Conservation (phyloP, 768 basidiomycete genomes). For the Auricularia cornea region DNA sequence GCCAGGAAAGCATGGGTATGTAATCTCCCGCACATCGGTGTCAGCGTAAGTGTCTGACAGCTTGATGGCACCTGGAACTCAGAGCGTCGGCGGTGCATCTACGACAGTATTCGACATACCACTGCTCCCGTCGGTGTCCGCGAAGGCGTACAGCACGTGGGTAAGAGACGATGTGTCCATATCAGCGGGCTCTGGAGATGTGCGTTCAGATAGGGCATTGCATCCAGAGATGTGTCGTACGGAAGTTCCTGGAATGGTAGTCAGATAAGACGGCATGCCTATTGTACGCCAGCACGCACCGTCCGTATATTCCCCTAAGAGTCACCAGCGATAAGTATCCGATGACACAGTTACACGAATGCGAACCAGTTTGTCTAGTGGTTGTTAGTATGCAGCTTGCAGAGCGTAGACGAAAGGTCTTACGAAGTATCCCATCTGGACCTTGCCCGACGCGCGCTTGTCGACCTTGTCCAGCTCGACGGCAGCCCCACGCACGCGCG, state of each 20-base stretch:
- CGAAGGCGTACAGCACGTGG: slow-evolving; percentile 66
- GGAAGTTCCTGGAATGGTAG: slow-evolving; percentile 39
- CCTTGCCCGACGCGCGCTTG: background rate
- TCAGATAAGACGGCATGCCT: background rate
- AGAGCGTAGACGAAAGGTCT: background rate
- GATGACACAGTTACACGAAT: background rate
- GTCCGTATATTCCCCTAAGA: slow-evolving; percentile 45
- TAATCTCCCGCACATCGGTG: background rate
- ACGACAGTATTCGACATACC: slow-evolving; percentile 24
- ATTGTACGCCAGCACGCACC: background rate
- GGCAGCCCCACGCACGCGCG: background rate
- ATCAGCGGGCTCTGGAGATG: slow-evolving; percentile 51
- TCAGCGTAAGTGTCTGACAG: background rate
- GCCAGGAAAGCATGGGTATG: slow-evolving; percentile 3
- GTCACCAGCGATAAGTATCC: background rate
- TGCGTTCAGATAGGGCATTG: slow-evolving; percentile 6
- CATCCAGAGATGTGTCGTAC: slow-evolving; percentile 25
- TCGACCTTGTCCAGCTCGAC: background rate
- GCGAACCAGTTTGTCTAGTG: background rate
- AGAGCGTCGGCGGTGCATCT: background rate
- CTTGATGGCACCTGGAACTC: background rate
- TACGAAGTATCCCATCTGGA: background rate
- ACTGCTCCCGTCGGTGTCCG: slow-evolving; percentile 68
- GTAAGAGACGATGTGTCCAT: slow-evolving; percentile 54
- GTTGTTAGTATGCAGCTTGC: background rate